Evolutionary conservation across 139 green algal species (phyloP), one percentile per base, ranked within the genome.

Genomic region (Nannochloris sp.): DNA sequence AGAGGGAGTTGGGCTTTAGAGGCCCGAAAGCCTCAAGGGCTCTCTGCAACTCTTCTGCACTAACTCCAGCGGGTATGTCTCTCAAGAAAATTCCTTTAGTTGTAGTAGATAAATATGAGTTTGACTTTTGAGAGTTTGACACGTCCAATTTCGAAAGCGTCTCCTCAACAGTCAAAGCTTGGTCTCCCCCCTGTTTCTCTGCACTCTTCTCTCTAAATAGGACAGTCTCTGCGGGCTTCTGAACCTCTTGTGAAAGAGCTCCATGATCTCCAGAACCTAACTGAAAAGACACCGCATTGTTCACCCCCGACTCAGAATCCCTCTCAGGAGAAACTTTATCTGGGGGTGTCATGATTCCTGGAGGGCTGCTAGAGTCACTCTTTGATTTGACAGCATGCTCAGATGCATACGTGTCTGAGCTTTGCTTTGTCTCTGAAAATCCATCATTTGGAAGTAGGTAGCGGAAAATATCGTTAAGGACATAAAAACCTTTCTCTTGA

Each of bases 391-490:
- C 33, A 40, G 33, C 33, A 40, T 40, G 33, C 33, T 40, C 33
- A 12, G 33, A 40, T 55, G 48, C 48, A 9, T 55, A 20, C 48
- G n/a, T 20, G n/a, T 55, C n/a, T 55, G n/a, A 23, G 1, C 8
- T 10, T 20, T 26, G 48, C 14, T 26, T 20, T 55, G n/a, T 20
- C 5, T 26, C 17, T 55, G n/a, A 23, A 10, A 55, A 55, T 26
- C 12, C 17, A 23, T 55, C 48, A 55, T 14, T 16, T 36, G 44
- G 62, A 23, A 68, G 33, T 5, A 86, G 61, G 62, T 81, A 91
- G 37, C 85, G 81, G 40, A 96, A 82, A 4, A 94, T 81, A 71
- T 96, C 89, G 61, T 96, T 96, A 9, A 95, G 80, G 4, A 96
- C 89, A 64, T 79, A 96, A 72, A 85, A 96, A 9, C 89, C 89